Percentiles rank a stretch among this genome's conserved stretches.
These are phyloP conservation scores for Calonectria hongkongensis DNA, from an alignment of 2,329 filamentous ascomycete species.

Conservation along the genomic window DNA sequence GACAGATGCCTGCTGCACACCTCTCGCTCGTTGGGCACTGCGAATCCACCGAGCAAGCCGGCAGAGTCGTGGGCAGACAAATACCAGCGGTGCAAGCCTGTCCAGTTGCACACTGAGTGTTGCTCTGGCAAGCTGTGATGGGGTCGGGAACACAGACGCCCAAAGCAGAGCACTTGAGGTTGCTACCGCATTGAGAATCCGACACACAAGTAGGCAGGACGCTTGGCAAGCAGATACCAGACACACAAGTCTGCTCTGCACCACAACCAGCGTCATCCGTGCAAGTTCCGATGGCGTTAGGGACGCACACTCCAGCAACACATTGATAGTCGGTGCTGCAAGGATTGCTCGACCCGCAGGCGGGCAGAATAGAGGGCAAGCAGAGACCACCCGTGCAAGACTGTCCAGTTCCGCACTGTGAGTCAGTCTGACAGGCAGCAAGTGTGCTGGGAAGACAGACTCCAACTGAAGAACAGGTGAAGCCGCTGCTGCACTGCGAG, in stretches of 20 bases:
- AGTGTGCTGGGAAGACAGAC: constrained; percentile 18
- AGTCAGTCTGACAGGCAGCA: constrained; percentile 4
- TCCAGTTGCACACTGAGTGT: background rate
- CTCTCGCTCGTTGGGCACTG: background rate
- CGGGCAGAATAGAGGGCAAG: background rate
- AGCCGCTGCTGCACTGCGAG: constrained; percentile 1
- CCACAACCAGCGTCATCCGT: background rate
- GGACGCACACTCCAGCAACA: constrained; percentile 21
- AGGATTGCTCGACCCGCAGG: background rate
- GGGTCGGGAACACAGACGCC: constrained; percentile 7
- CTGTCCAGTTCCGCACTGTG: constrained; percentile 9
- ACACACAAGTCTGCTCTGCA: background rate
- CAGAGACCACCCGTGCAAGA: constrained; percentile 7
- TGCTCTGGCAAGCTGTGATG: background rate
- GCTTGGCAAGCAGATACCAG: background rate
- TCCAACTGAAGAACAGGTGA: constrained; percentile 28
- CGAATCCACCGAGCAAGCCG: background rate
- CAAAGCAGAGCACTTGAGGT: background rate
- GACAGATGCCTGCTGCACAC: constrained; percentile 17
- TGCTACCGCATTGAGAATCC: constrained; percentile 18
- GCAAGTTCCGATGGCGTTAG: background rate
- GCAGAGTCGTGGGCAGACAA: constrained; percentile 25
- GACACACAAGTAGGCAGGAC: constrained; percentile 7
- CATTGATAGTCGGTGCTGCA: constrained; percentile 3
- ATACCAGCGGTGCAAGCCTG: constrained; percentile 13